phyloP scores from a whole-genome alignment of 106 monocot species.

The Dendrobium huoshanense region DNA sequence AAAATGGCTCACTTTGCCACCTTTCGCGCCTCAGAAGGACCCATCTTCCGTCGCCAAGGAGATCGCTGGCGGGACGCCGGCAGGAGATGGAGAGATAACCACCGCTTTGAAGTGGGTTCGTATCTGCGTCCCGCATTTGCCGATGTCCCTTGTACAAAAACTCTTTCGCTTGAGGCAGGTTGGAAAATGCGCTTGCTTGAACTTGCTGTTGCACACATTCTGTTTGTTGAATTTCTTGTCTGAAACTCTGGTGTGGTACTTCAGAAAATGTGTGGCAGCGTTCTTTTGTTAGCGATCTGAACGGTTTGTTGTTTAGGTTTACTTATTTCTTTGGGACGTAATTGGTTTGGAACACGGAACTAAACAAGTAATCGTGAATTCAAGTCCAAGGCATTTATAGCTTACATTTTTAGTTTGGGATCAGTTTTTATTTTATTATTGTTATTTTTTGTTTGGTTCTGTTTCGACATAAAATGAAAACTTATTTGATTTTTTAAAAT shows the following conservation, averaged over 20 bases:
- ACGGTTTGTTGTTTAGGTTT: background rate
- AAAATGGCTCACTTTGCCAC: conserved; percentile 63
- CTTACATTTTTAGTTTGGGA: too few relatives aligned
- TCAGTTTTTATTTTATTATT: too few relatives aligned
- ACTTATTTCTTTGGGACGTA: background rate
- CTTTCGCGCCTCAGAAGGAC: conserved; percentile 33
- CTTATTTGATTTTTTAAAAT: too few relatives aligned
- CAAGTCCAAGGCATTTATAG: background rate
- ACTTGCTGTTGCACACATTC: background rate
- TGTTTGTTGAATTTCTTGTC: conserved; percentile 21
- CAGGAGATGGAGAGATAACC: conserved; percentile 2
- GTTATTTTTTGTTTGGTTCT: too few relatives aligned
- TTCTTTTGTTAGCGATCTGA: background rate
- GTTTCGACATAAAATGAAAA: too few relatives aligned
- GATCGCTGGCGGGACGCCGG: conserved; percentile 6
- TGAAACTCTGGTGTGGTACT: background rate
- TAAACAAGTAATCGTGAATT: background rate
- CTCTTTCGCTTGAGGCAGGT: conserved; percentile 92
- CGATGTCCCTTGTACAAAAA: conserved; percentile 68
- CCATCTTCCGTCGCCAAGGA: conserved; percentile 24
- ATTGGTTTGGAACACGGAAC: background rate
- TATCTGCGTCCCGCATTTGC: conserved; percentile 70
- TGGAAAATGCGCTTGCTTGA: background rate
- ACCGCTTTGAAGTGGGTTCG: conserved; percentile 87
- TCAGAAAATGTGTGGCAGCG: background rate